Percentiles rank a stretch among this genome's conserved stretches.
These are phyloP conservation scores for Pythium myriotylum DNA, from an alignment of 352 stramenopile genomes.

Conservation along the genomic window DNA sequence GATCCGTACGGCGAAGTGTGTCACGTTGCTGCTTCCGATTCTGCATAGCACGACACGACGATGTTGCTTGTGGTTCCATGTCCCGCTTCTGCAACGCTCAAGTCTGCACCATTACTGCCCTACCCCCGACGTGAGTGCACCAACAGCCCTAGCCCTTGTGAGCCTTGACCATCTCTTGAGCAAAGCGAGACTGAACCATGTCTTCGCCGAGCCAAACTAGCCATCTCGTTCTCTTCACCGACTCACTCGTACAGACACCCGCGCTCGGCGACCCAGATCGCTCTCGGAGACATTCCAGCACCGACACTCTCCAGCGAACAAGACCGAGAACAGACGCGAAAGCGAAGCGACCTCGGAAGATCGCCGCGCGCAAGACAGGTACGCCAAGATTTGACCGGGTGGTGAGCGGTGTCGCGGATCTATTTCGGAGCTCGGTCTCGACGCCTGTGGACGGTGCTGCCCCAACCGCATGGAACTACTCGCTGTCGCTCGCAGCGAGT, in stretches of 20 bases:
- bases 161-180: slow-evolving; percentile 12
- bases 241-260: slow-evolving; percentile 9
- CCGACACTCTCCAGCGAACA: slow-evolving; percentile 12
- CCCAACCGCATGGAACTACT: slow-evolving; percentile 13
- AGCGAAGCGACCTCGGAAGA: slow-evolving; percentile 13
- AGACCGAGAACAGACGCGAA: slow-evolving; percentile 1
- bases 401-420: not conserved
- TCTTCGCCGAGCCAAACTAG: slow-evolving; percentile 22
- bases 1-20: slow-evolving; percentile 6
- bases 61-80: slow-evolving; percentile 17
- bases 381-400: not conserved
- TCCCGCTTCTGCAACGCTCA: slow-evolving; percentile 24
- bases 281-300: slow-evolving; percentile 18
- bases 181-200: slow-evolving; percentile 28
- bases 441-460: not conserved
- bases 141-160: slow-evolving; percentile 14
- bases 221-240: slow-evolving; percentile 24
- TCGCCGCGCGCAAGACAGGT: slow-evolving; percentile 16
- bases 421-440: slow-evolving; percentile 11
- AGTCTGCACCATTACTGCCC: slow-evolving; percentile 26
- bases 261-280: slow-evolving; percentile 16
- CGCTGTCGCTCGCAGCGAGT: not conserved
- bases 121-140: slow-evolving; percentile 23
- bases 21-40: slow-evolving; percentile 23
- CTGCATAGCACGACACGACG: slow-evolving; percentile 21